Evolutionary conservation across 352 stramenopile genomes (phyloP).

Genomic region (Peronospora belbahrii): DNA sequence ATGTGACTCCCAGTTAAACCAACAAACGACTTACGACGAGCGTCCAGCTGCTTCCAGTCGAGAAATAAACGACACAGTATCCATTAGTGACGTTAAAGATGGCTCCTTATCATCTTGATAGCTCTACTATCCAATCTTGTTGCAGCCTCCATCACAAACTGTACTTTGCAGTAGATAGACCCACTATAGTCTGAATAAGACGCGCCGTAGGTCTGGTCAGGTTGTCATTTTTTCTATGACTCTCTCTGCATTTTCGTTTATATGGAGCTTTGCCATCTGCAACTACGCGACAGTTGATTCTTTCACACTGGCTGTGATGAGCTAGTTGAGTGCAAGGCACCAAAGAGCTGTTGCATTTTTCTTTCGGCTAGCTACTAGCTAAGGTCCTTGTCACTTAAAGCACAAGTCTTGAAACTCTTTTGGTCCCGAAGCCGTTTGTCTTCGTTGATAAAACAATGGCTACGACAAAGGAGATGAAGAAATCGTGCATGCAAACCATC

Average conservation of each 20-base stretch:
- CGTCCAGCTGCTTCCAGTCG: not conserved
- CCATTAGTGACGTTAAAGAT: not conserved
- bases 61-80: not conserved
- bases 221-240: not conserved
- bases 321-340: not conserved
- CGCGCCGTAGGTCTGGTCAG: not conserved
- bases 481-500: constrained; percentile 6
- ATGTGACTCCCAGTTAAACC: not conserved
- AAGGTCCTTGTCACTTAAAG: not conserved
- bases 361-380: not conserved
- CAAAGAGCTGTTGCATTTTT: constrained; percentile 7
- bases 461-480: not conserved
- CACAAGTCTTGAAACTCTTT: not conserved
- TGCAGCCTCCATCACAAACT: no score
- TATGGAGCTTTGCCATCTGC: not conserved
- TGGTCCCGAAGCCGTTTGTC: not conserved
- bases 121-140: no score
- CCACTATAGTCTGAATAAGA: not conserved
- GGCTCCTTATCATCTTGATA: no score
- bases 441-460: not conserved
- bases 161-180: not conserved
- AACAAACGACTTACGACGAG: no score
- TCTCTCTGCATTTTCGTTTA: not conserved
- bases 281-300: no score
- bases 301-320: not conserved